phyloP scores from a whole-genome alignment of 2,329 filamentous ascomycete species.

The Massarina eburnea region DNA sequence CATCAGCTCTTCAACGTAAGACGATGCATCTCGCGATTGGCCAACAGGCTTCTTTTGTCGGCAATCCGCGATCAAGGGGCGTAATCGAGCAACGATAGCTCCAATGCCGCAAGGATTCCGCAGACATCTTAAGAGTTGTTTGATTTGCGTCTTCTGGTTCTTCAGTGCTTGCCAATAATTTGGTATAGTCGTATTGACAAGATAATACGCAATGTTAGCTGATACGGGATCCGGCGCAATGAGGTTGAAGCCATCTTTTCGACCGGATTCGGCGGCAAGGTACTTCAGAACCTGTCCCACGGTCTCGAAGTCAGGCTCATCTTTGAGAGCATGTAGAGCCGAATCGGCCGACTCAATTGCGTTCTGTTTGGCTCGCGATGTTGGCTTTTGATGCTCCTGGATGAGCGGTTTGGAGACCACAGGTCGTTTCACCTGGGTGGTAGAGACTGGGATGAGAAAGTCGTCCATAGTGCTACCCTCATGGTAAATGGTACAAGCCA shows the following conservation, averaged over 20 bases:
- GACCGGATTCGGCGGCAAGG: slow-evolving; percentile 42
- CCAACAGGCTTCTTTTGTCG: slow-evolving; percentile 38
- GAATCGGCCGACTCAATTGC: slow-evolving; percentile 45
- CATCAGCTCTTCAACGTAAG: slow-evolving; percentile 46
- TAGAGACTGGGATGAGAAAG: slow-evolving; percentile 52
- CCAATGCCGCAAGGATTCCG: slow-evolving; percentile 76
- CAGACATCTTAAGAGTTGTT: slow-evolving; percentile 64
- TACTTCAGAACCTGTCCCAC: slow-evolving; percentile 58
- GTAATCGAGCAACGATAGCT: slow-evolving; percentile 71
- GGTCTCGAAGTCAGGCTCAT: slow-evolving; percentile 62
- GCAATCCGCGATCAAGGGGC: slow-evolving; percentile 54
- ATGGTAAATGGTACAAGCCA: too few species aligned
- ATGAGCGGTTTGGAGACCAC: slow-evolving; percentile 15
- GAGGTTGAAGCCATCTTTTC: slow-evolving; percentile 55
- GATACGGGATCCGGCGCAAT: slow-evolving; percentile 65
- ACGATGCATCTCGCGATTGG: slow-evolving; percentile 30
- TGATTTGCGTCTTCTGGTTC: slow-evolving; percentile 41
- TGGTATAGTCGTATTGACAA: slow-evolving; percentile 74
- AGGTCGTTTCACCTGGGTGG: slow-evolving; percentile 30
- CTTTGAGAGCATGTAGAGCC: slow-evolving; percentile 61
- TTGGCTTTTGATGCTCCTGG: slow-evolving; percentile 15
- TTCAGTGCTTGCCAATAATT: slow-evolving; percentile 75
- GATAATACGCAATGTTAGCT: slow-evolving; percentile 72
- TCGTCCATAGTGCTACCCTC: slow-evolving; percentile 46
- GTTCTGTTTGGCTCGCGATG: slow-evolving; percentile 6